Conservation (phyloP, 345 rosid genomes). For the Populus pruinosa region DNA sequence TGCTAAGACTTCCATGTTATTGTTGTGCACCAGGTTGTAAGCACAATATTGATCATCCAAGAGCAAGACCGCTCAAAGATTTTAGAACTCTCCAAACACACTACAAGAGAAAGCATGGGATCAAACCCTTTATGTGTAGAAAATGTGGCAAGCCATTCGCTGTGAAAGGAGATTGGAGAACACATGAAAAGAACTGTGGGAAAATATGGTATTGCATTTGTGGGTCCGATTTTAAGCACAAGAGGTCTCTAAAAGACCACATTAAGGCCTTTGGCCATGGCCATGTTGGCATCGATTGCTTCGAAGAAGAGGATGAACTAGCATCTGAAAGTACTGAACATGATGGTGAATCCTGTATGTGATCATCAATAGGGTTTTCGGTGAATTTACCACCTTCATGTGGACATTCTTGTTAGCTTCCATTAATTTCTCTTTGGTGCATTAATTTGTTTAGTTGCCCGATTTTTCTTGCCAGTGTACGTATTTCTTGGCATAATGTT, state of each 20-base stretch:
- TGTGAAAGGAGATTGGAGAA: constrained; percentile 78
- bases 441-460: background rate
- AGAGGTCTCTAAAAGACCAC: constrained; percentile 74
- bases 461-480: background rate
- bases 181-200: constrained; percentile 87
- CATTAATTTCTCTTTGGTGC: background rate
- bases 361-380: background rate
- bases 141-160: constrained; percentile 79
- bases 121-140: constrained; percentile 63
- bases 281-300: constrained; percentile 48
- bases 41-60: constrained; percentile 74
- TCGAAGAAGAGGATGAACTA: constrained; percentile 56
- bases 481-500: background rate
- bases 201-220: constrained; percentile 76
- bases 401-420: background rate
- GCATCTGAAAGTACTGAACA: constrained; percentile 51
- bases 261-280: constrained; percentile 70
- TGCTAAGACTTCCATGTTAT: constrained; percentile 73
- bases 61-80: constrained; percentile 72
- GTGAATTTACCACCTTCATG: background rate
- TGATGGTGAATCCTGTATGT: constrained; percentile 6
- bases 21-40: constrained; percentile 69
- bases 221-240: constrained; percentile 80
- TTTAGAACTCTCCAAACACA: constrained; percentile 85
- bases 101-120: constrained; percentile 77